Base-by-base conservation (phyloP, 1,139 yeast species). In the Torulaspora globosa region DNA sequence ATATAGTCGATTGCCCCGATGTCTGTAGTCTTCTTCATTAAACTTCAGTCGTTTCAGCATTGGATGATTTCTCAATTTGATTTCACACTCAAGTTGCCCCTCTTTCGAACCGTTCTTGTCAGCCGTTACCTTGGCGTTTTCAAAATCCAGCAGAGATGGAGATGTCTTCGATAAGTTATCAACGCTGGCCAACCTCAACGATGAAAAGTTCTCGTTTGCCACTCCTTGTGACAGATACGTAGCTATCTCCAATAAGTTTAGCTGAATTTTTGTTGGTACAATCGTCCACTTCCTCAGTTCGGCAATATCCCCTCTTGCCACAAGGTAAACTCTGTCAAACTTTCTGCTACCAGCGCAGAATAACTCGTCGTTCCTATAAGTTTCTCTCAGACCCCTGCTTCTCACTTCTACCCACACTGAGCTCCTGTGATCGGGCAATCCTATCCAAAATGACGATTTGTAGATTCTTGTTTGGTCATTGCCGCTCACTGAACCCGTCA, bases 1-100 rank as follows among this genome's bases (percentile, higher is more conserved):
- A 39, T 53, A 63, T 12, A 63, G 39, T 32, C 59, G 48, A 38
- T 63, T 63, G 6, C 66, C 67, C 39, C 65, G 56, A 46, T 61
- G 64, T 33, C 45, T 49, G 43, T 61, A 59, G 43, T 63, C 57
- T 35, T 60, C 61, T 43, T 61, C 64, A 40, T 63, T 62, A 35
- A 63, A 63, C 27, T 52, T 41, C 32, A 59, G 42, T 31, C 51
- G 44, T 36, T 51, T 54, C 23, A 63, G 47, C 10, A 48, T 39
- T 4, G 54, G 52, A 38, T 58, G 55, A 26, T 59, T 49, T 21
- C 47, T 44, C 6, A 62, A 42, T 33, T 55, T 53, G 8, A 63
- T 36, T 31, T 54, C 57, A 44, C 57, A 55, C 43, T 60, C 65
- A 10, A 50, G 37, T 19, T 46, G 47, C 14, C 51, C 52, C 24